Evolutionary conservation across 1,139 yeast genomes (phyloP), one percentile per base, ranked within the genome.

Genomic region (Arxiozyma telluris): DNA sequence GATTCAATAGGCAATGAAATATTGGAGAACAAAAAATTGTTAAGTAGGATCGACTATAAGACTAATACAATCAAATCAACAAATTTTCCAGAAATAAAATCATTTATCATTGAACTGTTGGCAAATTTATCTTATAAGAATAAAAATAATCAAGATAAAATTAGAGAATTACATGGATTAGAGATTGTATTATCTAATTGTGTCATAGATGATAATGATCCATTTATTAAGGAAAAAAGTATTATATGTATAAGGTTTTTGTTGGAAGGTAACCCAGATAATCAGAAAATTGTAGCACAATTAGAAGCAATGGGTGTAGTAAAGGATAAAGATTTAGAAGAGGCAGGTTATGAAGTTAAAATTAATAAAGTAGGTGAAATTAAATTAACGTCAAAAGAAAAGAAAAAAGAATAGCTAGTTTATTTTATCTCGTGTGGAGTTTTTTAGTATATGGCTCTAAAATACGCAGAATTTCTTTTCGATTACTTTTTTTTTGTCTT

Each of bases 151-250:
- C 97, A 91, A 65, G 93, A 91, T 57, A 66, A 72, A 50, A 75
- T 87, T 27, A 75, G 97, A 49, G 78, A 78, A 43, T 63, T 75
- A 0, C 88, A 85, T 52, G 96, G 91, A 0, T 68, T 93, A 11
- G 86, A 82, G 54, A 69, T 88, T 22, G 76, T 91, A 0, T 72
- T 93, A 27, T 87, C 94, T 1, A 87, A 84, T 61, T 90, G 97
- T 71, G 79, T 85, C 44, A 83, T 93, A 50, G 98, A 93, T 67
- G 84, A 83, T 51, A 82, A 86, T 64, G 94, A 93, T 63, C 98
- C 98, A 0, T 90, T 77, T 64, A 84, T 93, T 56, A 86, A 88
- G 58, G 98, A 93, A 65, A 74, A 94, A 57, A 80, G 96, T 1
- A 86, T 93, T 41, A 71, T 91, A 15, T 88, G 96, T 62, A 68